Percentiles rank a stretch among this genome's conserved stretches.
phyloP scores from a whole-genome alignment of 306 rosid genomes.

The Oxytropis ochrocephala region DNA sequence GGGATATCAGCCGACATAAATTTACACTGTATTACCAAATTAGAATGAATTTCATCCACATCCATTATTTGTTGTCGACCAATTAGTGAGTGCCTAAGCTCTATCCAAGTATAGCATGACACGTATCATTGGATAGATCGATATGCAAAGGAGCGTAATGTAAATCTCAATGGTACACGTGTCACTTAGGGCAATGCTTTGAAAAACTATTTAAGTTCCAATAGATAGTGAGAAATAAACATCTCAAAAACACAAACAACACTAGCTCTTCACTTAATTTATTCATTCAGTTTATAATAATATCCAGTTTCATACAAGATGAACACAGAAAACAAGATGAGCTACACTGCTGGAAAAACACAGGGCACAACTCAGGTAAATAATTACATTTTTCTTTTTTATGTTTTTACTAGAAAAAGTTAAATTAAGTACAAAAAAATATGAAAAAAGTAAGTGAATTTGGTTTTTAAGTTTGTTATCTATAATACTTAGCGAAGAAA shows the following conservation, averaged over 20 bases:
- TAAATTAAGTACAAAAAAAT: no score
- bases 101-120: not conserved
- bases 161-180: conserved; percentile 9
- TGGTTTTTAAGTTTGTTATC: no score
- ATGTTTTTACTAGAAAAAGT: no score
- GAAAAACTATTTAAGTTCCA: conserved; percentile 10
- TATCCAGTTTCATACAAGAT: conserved; percentile 12
- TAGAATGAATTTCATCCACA: no score
- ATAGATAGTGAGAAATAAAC: not conserved
- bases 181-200: not conserved
- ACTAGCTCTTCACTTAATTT: not conserved
- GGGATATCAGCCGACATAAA: not conserved
- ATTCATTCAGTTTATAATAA: not conserved
- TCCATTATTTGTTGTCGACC: not conserved
- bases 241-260: not conserved
- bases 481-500: no score
- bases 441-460: no score
- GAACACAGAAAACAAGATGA: conserved; percentile 27
- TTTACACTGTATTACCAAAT: no score
- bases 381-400: no score
- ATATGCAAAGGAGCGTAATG: not conserved
- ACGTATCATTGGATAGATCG: not conserved
- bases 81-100: not conserved
- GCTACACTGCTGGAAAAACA: conserved; percentile 52
- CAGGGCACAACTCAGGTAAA: conserved; percentile 50